Conservation (phyloP, 306 rosid species). For the Aeschynomene evenia region DNA sequence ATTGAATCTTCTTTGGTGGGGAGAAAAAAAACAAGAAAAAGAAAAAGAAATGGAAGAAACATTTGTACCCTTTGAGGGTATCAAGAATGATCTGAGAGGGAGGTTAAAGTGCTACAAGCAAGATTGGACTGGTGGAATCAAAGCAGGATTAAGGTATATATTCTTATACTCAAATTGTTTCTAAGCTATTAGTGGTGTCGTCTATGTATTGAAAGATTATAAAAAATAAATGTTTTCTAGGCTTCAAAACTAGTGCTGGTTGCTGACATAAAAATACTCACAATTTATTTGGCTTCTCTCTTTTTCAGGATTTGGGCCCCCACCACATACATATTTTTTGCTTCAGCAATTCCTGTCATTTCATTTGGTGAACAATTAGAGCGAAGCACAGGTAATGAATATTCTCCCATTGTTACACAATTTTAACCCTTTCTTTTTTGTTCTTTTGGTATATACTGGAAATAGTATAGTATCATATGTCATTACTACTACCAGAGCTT, state of each 20-base stretch:
- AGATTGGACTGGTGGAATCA: constrained; percentile 80
- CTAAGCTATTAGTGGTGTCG: background rate
- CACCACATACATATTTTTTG: constrained; percentile 83
- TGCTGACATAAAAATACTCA: background rate
- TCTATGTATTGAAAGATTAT: background rate
- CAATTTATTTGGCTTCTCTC: constrained; percentile 12
- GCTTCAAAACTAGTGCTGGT: background rate
- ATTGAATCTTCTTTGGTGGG: constrained; percentile 9
- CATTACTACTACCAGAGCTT: background rate
- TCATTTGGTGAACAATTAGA: constrained; percentile 87
- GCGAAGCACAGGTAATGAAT: constrained; percentile 59
- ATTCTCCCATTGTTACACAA: constrained; percentile 9
- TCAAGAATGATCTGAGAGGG: constrained; percentile 85
- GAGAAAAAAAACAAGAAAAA: background rate
- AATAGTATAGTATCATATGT: background rate
- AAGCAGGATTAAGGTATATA: constrained; percentile 75
- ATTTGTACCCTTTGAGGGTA: constrained; percentile 75
- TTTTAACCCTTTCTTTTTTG: background rate
- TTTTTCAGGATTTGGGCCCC: constrained; percentile 88
- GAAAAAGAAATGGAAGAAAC: constrained; percentile 62
- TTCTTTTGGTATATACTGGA: background rate
- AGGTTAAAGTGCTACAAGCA: constrained; percentile 87
- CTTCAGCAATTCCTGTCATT: constrained; percentile 82
- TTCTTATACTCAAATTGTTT: constrained; percentile 28
- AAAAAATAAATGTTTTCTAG: background rate